Evolutionary conservation across 2,329 filamentous ascomycete species (phyloP).

Genomic region (Ustulina deusta): DNA sequence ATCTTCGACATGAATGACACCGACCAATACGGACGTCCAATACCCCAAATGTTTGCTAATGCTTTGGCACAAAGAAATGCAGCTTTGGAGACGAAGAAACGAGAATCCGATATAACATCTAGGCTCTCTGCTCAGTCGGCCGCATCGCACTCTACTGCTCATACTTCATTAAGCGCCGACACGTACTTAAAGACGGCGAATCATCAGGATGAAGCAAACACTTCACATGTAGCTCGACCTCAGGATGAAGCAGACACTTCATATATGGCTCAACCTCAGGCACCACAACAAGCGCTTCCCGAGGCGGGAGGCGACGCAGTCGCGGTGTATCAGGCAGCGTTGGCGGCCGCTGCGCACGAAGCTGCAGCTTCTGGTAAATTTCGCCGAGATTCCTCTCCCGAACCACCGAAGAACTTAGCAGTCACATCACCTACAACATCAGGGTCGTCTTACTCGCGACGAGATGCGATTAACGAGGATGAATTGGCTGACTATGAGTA

Average conservation of each 20-base stretch:
- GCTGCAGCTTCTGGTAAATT: constrained; percentile 83
- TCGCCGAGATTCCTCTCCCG: constrained; percentile 66
- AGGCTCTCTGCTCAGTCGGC: constrained; percentile 59
- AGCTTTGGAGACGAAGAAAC: constrained; percentile 53
- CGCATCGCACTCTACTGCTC: constrained; percentile 62
- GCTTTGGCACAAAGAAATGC: constrained; percentile 62
- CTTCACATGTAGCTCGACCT: constrained; percentile 26
- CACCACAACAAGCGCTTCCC: constrained; percentile 35
- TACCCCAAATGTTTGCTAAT: constrained; percentile 68
- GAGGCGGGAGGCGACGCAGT: constrained; percentile 44
- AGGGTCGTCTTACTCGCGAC: constrained; percentile 45
- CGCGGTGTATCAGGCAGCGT: constrained; percentile 82
- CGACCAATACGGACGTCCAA: constrained; percentile 70
- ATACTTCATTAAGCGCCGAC: constrained; percentile 62
- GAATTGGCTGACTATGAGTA: constrained; percentile 58
- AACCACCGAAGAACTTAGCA: constrained; percentile 52
- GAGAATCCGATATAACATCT: constrained; percentile 62
- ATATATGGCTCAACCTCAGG: constrained; percentile 36
- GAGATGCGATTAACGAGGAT: constrained; percentile 43
- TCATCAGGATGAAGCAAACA: constrained; percentile 34
- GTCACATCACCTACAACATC: constrained; percentile 54
- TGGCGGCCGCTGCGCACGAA: constrained; percentile 83
- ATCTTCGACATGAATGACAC: constrained; percentile 78
- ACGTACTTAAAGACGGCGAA: constrained; percentile 43
- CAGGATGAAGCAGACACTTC: constrained; percentile 30